Conservation (phyloP, 495 filamentous ascomycete species). For the Xylaria venustula region DNA sequence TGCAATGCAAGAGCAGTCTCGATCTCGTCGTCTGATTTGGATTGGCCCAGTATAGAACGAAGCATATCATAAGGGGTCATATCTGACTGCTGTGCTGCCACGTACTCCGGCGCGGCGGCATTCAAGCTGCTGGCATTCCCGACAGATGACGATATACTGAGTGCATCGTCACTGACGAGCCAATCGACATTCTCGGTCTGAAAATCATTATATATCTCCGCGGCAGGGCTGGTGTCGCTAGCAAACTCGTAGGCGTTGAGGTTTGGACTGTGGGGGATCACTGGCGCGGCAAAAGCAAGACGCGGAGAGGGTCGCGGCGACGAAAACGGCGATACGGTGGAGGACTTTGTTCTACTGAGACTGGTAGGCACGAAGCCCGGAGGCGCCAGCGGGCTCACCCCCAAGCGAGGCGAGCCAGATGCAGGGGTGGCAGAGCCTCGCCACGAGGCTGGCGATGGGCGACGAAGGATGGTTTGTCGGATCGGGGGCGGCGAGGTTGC, state of each 20-base stretch:
- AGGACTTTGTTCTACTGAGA: constrained; percentile 71
- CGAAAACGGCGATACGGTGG: constrained; percentile 83
- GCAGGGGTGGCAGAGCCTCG: constrained; percentile 75
- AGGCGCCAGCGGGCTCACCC: constrained; percentile 76
- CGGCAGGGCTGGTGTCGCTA: constrained; percentile 66
- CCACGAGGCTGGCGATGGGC: constrained; percentile 92
- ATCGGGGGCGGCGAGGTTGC: constrained; percentile 74
- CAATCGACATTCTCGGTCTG: constrained; percentile 94
- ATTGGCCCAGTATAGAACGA: constrained; percentile 87
- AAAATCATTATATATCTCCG: constrained; percentile 86
- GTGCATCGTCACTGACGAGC: constrained; percentile 88
- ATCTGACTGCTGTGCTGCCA: constrained; percentile 72
- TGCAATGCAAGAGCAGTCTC: constrained; percentile 84
- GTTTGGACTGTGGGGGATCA: constrained; percentile 92
- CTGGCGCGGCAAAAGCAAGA: constrained; percentile 82
- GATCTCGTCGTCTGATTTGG: constrained; percentile 89
- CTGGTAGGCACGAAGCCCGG: constrained; percentile 77
- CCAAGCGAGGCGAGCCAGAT: constrained; percentile 71
- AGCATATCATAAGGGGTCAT: constrained; percentile 99
- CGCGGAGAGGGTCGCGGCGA: constrained; percentile 93
- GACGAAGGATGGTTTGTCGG: constrained; percentile 84
- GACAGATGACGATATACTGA: constrained; percentile 71
- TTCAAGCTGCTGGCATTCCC: constrained; percentile 65
- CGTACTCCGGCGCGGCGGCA: constrained; percentile 76
- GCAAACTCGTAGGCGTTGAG: constrained; percentile 91